Conservation (phyloP, 805 yeast species). For the Cyberlindnera subsufficiens region DNA sequence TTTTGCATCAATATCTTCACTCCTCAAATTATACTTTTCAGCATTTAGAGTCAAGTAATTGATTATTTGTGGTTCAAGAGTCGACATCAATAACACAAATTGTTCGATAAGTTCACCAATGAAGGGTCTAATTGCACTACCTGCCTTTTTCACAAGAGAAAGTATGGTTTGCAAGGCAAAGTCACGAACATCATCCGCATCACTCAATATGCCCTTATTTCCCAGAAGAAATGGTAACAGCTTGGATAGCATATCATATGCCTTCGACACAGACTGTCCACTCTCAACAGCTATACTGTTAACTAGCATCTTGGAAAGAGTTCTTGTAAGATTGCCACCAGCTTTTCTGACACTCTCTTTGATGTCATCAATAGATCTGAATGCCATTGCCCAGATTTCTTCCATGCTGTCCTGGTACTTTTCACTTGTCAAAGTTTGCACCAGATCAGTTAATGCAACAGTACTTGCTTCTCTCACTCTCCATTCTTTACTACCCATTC, state of each 20-base stretch:
- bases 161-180: conserved; percentile 75
- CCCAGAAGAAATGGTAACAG: conserved; percentile 80
- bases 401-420: conserved; percentile 47
- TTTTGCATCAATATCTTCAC: conserved; percentile 69
- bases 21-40: conserved; percentile 71
- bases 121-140: conserved; percentile 56
- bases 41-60: conserved; percentile 87
- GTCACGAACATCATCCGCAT: conserved; percentile 75
- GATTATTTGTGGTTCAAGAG: conserved; percentile 85
- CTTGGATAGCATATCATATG: conserved; percentile 42
- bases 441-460: conserved; percentile 59
- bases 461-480: conserved; percentile 87
- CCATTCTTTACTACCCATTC: conserved; percentile 87
- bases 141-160: conserved; percentile 60
- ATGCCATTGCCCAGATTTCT: conserved; percentile 81
- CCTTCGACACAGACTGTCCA: conserved; percentile 34
- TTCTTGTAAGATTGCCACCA: conserved; percentile 63
- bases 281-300: conserved; percentile 44
- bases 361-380: conserved; percentile 87
- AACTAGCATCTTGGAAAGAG: conserved; percentile 57
- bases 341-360: conserved; percentile 88
- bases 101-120: conserved; percentile 66
- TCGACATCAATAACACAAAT: conserved; percentile 67
- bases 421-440: conserved; percentile 52
- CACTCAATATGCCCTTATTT: conserved; percentile 70